Conservation (phyloP, 2,329 filamentous ascomycete genomes). For the Salinomyces thailandicus region DNA sequence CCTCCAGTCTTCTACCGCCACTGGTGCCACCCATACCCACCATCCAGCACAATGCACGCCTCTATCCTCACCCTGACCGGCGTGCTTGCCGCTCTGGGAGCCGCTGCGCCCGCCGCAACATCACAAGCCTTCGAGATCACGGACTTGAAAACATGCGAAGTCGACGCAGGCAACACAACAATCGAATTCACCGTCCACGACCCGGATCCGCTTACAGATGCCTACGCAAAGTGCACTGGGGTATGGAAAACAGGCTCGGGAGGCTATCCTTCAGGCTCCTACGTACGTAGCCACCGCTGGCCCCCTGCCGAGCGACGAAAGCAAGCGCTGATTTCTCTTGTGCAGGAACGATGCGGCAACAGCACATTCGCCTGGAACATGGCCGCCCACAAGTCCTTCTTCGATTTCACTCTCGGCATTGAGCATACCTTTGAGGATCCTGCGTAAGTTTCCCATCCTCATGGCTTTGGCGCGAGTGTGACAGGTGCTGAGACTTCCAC, state of each 20-base stretch:
- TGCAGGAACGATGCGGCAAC: conserved; percentile 12
- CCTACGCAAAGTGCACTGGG: conserved; percentile 14
- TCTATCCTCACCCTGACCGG: not conserved
- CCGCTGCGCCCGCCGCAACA: not conserved
- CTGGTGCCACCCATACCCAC: too few species aligned
- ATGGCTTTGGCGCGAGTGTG: not conserved
- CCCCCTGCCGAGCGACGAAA: not conserved
- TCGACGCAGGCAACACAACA: conserved; percentile 13
- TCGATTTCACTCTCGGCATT: conserved; percentile 17
- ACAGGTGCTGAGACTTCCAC: conserved; percentile 3
- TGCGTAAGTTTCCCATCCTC: conserved; percentile 13
- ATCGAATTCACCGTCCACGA: conserved; percentile 21
- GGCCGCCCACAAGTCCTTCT: conserved; percentile 9
- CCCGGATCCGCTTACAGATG: conserved; percentile 20
- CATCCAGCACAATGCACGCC: not conserved
- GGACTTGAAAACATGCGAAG: conserved; percentile 10
- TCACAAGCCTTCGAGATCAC: conserved; percentile 12
- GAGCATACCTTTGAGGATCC: conserved; percentile 21
- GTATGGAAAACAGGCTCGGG: conserved; percentile 13
- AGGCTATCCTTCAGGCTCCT: conserved; percentile 14
- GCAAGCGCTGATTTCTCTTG: too few species aligned
- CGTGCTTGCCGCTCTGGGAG: not conserved
- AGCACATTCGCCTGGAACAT: conserved; percentile 19
- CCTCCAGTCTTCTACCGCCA: too few species aligned
- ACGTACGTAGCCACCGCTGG: conserved; percentile 6